Conservation (phyloP, 768 basidiomycete species). For the Lactarius evosmus region DNA sequence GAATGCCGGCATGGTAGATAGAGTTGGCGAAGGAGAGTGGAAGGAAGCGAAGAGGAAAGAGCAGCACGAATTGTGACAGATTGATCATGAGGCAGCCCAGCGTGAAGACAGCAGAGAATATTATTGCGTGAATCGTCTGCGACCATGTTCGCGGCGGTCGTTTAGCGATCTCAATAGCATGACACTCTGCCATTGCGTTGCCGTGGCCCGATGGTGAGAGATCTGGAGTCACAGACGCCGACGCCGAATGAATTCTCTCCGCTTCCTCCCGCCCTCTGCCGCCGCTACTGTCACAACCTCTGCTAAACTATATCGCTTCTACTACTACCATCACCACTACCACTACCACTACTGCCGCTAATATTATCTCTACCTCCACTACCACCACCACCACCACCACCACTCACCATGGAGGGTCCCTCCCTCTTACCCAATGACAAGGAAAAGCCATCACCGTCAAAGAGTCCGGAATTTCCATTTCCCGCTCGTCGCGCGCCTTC, state of each 20-base stretch:
- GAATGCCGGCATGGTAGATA: constrained; percentile 66
- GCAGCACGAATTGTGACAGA: constrained; percentile 64
- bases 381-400: neutral
- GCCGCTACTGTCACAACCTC: neutral
- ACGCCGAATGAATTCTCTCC: neutral
- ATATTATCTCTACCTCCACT: neutral
- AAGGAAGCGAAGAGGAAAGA: constrained; percentile 63
- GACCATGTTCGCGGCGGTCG: constrained; percentile 55
- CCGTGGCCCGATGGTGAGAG: neutral
- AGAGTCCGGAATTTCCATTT: constrained; percentile 23
- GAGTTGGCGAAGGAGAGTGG: constrained; percentile 54
- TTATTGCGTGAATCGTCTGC: constrained; percentile 46
- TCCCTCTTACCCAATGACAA: constrained; percentile 25
- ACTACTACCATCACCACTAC: neutral
- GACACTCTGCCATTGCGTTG: constrained; percentile 12
- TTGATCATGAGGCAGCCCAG: constrained; percentile 67
- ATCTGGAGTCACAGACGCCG: neutral
- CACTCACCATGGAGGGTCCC: neutral
- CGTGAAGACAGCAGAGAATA: constrained; percentile 58
- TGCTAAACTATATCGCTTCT: neutral
- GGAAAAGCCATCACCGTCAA: constrained; percentile 36
- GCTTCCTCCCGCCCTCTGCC: too few relatives aligned
- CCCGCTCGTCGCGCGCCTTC: constrained; percentile 25
- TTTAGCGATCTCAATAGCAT: constrained; percentile 50
- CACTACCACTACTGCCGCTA: neutral